These are phyloP conservation scores for Malassezia vespertilionis DNA, from an alignment of 1,284 basidiomycete species.

Conservation along the genomic window DNA sequence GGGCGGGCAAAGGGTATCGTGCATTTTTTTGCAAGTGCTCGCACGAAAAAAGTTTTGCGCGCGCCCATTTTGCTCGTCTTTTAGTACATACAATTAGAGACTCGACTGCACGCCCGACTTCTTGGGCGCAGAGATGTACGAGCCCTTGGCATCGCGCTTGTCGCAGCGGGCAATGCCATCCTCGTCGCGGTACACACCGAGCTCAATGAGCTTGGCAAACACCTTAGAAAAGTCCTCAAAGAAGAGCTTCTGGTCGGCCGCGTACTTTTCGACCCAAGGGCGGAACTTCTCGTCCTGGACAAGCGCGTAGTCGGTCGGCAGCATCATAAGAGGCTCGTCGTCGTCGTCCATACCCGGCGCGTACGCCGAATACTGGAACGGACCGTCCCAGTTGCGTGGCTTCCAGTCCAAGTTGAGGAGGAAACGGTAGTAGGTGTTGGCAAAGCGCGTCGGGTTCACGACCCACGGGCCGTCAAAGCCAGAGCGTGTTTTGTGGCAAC, in stretches of 20 bases:
- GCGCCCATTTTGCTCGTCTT: too few relatives aligned
- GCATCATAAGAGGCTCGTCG: constrained; percentile 53
- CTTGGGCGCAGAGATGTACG: constrained; percentile 41
- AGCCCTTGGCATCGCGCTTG: constrained; percentile 29
- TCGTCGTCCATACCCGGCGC: constrained; percentile 44
- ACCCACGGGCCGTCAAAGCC: constrained; percentile 46
- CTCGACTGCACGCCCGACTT: constrained; percentile 23
- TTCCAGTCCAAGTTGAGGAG: constrained; percentile 70
- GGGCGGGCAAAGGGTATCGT: too few relatives aligned
- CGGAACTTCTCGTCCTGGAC: constrained; percentile 41
- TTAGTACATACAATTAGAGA: too few relatives aligned
- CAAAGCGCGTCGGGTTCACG: constrained; percentile 61
- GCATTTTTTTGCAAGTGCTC: too few relatives aligned
- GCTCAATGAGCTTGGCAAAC: constrained; percentile 47
- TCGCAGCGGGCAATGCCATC: constrained; percentile 38
- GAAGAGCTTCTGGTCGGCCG: constrained; percentile 53
- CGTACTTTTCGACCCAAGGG: constrained; percentile 48
- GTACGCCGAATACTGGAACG: constrained; percentile 43
- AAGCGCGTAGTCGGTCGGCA: constrained; percentile 49
- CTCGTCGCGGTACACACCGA: constrained; percentile 46
- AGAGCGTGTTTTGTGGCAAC: constrained; percentile 63
- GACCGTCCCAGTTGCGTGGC: constrained; percentile 52
- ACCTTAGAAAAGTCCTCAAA: constrained; percentile 52
- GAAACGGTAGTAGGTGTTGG: constrained; percentile 81
- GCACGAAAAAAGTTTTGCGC: too few relatives aligned